A percentile compares a stretch with the other conserved stretches of the same genome.
These are phyloP conservation scores for Rosa chinensis DNA, from an alignment of 306 rosid species.

Conservation along the genomic window DNA sequence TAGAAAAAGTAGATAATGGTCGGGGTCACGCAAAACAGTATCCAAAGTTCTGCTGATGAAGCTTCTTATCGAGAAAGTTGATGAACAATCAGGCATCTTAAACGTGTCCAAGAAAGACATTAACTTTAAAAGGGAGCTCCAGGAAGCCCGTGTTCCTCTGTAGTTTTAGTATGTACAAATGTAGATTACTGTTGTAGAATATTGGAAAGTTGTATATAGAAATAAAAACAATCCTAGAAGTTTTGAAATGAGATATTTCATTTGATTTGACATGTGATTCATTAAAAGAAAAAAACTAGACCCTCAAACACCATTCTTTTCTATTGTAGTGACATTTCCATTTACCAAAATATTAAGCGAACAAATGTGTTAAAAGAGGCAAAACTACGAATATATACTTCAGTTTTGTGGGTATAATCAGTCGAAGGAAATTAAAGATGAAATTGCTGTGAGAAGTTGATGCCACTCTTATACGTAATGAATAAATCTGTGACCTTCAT, in stretches of 20 bases:
- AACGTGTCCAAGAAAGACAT: conserved; percentile 56
- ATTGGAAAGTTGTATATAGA: background rate
- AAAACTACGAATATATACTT: too few species aligned
- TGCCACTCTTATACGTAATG: too few species aligned
- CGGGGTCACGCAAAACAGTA: conserved; percentile 75
- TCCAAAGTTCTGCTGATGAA: conserved; percentile 71
- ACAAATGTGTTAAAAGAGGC: too few species aligned
- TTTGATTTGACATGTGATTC: too few species aligned
- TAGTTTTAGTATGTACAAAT: background rate
- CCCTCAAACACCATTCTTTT: background rate
- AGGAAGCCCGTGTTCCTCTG: background rate
- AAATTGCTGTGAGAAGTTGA: too few species aligned
- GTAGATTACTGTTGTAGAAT: background rate
- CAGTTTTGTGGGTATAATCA: too few species aligned
- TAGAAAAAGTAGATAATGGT: conserved; percentile 93
- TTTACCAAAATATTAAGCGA: too few species aligned
- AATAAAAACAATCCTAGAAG: background rate
- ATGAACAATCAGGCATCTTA: conserved; percentile 72
- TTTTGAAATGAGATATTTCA: background rate
- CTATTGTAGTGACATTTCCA: too few species aligned
- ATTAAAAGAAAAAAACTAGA: background rate
- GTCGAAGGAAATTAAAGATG: too few species aligned
- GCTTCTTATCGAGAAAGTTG: conserved; percentile 85
- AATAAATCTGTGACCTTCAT: background rate
- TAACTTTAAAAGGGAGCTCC: conserved; percentile 38